Base-by-base conservation (phyloP, 441 rosid genomes). In the Melastoma candidum region DNA sequence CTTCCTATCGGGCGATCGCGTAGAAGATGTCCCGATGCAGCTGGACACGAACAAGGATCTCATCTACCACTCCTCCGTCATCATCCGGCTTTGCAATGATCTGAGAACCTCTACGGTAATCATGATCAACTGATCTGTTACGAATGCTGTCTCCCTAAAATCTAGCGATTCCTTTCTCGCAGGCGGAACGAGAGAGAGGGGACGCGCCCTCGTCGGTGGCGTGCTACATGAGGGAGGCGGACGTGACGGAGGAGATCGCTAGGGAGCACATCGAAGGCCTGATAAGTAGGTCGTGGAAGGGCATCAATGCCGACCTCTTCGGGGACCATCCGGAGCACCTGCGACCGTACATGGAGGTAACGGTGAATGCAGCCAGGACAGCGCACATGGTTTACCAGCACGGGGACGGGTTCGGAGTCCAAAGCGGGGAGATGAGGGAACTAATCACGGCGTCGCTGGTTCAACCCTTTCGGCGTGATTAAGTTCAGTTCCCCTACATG, bases 81-180 rank as follows among this genome's bases (percentile, higher is more conserved):
- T 80, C 14, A 73, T 78, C 14, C 74, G 79, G 9, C 70, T 80
- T 0, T 77, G 81, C 76, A 80, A 80, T 12, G 86, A 77, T 49
- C 48, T 75, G 26, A 80, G 70, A 22, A 80, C 83, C 46, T 69
- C 77, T 5, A 46, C n/a, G 75, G 85, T 79, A 68, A 48, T 0
- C 22, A 17, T 17, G 22, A 17, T 17, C 22, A 17, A 17, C 22
- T 17, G 22, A 17, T 17, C 22, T 17, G 22, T 17, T 17, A 17
- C 22, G 22, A 17, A 17, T 17, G 22, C 22, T 17, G 22, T 17
- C 22, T 17, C 22, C 22, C 22, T 17, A 17, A 17, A 17, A 17
- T 17, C 22, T 29, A 50, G 22, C 12, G 22, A 51, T 27, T 14
- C 39, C 2, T 7, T 11, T 11, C 39, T 0, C 12, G 24, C 60